Percentiles rank a stretch among this genome's conserved stretches.
Evolutionary conservation across 805 yeast genomes (phyloP).

Genomic region (Nakazawaea anatomiae): DNA sequence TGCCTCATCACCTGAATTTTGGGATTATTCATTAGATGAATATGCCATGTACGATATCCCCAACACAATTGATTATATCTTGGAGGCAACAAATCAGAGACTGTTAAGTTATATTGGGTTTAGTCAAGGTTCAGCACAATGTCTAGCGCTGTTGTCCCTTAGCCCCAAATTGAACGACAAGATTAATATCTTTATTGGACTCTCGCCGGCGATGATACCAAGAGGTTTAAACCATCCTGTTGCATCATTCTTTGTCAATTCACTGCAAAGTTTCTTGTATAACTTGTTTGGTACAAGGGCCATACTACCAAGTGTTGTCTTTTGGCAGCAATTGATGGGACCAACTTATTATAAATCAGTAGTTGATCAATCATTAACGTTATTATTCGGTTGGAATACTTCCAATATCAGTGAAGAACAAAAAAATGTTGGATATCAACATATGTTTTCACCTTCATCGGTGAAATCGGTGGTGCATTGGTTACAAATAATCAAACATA

Average conservation of each 20-base stretch:
- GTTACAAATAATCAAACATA: constrained; percentile 82
- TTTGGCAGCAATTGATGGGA: constrained; percentile 75
- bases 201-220: constrained; percentile 92
- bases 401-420: constrained; percentile 65
- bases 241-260: constrained; percentile 68
- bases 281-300: constrained; percentile 70
- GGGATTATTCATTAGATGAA: constrained; percentile 93
- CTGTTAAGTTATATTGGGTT: constrained; percentile 77
- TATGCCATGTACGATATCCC: constrained; percentile 92
- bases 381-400: constrained; percentile 78
- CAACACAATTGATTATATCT: constrained; percentile 68
- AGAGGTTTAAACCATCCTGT: constrained; percentile 73
- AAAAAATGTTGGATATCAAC: constrained; percentile 76
- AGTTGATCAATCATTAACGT: constrained; percentile 63
- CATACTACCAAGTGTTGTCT: constrained; percentile 50
- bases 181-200: constrained; percentile 42
- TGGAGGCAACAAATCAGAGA: constrained; percentile 39
- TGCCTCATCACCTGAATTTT: constrained; percentile 44
- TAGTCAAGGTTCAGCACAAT: constrained; percentile 94
- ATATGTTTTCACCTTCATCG: constrained; percentile 84
- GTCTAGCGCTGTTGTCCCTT: constrained; percentile 75
- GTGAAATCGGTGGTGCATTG: constrained; percentile 94
- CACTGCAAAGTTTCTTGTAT: constrained; percentile 71
- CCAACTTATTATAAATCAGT: constrained; percentile 68
- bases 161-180: constrained; percentile 61